These are phyloP conservation scores for Abrus precatorius DNA, from an alignment of 306 rosid species.

Conservation along the genomic window DNA sequence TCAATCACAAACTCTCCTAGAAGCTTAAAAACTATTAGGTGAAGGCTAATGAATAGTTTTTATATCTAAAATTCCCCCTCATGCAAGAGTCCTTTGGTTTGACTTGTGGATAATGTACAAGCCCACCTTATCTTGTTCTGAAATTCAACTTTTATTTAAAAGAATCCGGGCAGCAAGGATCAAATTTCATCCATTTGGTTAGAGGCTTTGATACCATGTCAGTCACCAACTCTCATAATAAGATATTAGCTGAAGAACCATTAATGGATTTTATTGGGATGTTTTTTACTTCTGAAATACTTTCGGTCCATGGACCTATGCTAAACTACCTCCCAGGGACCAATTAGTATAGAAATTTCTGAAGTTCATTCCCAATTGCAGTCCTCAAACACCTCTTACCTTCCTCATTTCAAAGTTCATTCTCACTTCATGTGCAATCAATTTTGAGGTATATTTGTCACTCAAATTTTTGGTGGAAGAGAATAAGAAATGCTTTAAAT, in stretches of 20 bases:
- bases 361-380: background rate
- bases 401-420: constrained; percentile 1
- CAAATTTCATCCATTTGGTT: background rate
- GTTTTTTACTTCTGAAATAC: background rate
- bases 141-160: too few species aligned
- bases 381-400: background rate
- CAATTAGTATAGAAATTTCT: background rate
- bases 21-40: background rate
- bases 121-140: too few species aligned
- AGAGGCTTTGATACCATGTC: background rate
- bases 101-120: too few species aligned
- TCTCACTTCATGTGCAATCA: background rate
- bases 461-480: background rate
- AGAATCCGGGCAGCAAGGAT: background rate
- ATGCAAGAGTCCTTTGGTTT: too few species aligned
- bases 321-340: background rate
- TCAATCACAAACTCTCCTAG: background rate
- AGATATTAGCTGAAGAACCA: background rate
- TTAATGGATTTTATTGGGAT: background rate
- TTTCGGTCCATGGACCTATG: background rate
- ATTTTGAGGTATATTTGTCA: constrained; percentile 5
- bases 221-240: background rate
- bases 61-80: too few species aligned
- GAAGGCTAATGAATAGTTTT: too few species aligned
- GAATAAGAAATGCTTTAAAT: background rate